Conservation (phyloP, 352 stramenopile genomes). For the Pythium plurisporium region DNA sequence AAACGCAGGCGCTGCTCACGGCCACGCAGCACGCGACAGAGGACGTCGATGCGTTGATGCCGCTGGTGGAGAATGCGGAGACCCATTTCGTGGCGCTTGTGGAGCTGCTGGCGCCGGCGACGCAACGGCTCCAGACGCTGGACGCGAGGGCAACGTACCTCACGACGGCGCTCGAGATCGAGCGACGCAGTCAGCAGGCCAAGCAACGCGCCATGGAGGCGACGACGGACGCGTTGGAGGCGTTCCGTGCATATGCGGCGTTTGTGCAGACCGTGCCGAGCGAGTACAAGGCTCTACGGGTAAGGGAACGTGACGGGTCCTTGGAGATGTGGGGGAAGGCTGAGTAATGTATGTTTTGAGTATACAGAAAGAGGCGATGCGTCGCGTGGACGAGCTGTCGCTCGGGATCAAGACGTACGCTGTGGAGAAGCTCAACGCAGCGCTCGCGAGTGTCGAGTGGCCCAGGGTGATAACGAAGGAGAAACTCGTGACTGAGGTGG, state of each 20-base stretch:
- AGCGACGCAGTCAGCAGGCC: conserved; percentile 44
- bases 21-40: not conserved
- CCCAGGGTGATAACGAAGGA: conserved; percentile 31
- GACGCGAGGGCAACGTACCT: conserved; percentile 43
- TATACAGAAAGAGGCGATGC: conserved; percentile 40
- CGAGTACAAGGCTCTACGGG: conserved; percentile 41
- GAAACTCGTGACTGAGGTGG: conserved; percentile 27
- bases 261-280: conserved; percentile 38
- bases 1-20: not conserved
- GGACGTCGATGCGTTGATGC: conserved; percentile 12
- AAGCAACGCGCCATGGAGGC: conserved; percentile 33
- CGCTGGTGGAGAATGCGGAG: conserved; percentile 26
- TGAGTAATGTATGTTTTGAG: too few relatives aligned
- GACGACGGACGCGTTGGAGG: conserved; percentile 38
- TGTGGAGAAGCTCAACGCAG: conserved; percentile 44
- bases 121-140: conserved; percentile 30
- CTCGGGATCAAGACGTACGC: conserved; percentile 45
- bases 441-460: conserved; percentile 46
- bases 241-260: conserved; percentile 34
- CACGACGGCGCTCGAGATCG: conserved; percentile 41
- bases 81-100: conserved; percentile 45
- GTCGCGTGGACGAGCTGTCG: conserved; percentile 41
- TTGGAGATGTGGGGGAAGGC: too few relatives aligned
- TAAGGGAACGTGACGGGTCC: too few relatives aligned
- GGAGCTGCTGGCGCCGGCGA: conserved; percentile 31